These are phyloP conservation scores for Curvularia hawaiiensis DNA, from an alignment of 2,329 filamentous ascomycete genomes.

Conservation along the genomic window DNA sequence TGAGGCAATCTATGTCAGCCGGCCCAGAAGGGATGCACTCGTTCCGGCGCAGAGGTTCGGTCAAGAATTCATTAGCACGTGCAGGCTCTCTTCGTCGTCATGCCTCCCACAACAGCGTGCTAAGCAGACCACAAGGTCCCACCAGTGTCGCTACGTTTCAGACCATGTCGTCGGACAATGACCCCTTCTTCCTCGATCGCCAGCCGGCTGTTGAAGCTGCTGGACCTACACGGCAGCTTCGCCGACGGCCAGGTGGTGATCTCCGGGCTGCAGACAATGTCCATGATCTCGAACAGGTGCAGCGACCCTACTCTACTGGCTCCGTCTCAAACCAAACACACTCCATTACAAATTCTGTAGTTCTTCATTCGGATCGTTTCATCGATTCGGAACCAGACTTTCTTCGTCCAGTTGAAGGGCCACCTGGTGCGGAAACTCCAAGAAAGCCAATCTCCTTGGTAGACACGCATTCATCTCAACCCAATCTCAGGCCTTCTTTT, in stretches of 20 bases:
- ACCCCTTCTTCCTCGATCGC: conserved; percentile 48
- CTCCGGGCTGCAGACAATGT: conserved; percentile 54
- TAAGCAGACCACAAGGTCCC: conserved; percentile 57
- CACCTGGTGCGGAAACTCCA: conserved; percentile 15
- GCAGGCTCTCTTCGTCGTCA: conserved; percentile 57
- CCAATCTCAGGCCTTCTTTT: conserved; percentile 70
- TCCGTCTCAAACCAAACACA: conserved; percentile 53
- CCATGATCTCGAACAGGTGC: conserved; percentile 50
- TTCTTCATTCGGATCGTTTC: conserved; percentile 41
- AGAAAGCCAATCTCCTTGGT: conserved; percentile 50
- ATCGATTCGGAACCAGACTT: conserved; percentile 23
- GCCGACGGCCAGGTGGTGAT: conserved; percentile 56
- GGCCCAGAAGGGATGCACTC: conserved; percentile 42
- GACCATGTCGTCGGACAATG: conserved; percentile 50
- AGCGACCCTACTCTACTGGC: conserved; percentile 55
- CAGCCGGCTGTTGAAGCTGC: conserved; percentile 28
- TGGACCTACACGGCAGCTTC: conserved; percentile 47
- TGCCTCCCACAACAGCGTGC: conserved; percentile 65
- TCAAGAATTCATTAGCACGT: conserved; percentile 34
- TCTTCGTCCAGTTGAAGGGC: conserved; percentile 14
- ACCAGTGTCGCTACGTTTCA: conserved; percentile 64
- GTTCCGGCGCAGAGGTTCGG: conserved; percentile 42
- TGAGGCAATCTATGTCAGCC: conserved; percentile 40
- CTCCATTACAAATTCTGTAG: conserved; percentile 47
- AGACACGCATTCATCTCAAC: conserved; percentile 61